Evolutionary conservation across 2,329 filamentous ascomycete species (phyloP).

Genomic region (Aspergillus flavus): DNA sequence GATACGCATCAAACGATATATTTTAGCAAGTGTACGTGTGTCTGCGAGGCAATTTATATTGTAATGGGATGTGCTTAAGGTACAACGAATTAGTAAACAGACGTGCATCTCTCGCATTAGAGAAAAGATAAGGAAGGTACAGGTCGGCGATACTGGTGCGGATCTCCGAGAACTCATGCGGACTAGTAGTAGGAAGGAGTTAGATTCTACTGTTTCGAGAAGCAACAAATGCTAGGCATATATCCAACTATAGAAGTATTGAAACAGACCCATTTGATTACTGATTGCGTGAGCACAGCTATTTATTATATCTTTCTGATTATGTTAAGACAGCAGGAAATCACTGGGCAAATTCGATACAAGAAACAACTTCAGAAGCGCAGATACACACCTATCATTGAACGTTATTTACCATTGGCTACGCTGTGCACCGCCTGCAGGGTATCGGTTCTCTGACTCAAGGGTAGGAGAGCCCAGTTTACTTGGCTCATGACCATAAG

Average conservation of each 20-base stretch:
- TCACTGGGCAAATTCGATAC: neutral
- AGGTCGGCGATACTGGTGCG: neutral
- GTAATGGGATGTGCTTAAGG: neutral
- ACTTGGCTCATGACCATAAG: conserved; percentile 12
- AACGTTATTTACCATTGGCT: conserved; percentile 13
- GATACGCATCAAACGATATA: neutral
- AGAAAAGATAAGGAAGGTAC: neutral
- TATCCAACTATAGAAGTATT: neutral
- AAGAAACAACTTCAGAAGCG: neutral
- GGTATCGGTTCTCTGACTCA: conserved; percentile 12
- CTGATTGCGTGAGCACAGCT: neutral
- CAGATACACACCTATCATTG: neutral
- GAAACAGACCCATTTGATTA: neutral
- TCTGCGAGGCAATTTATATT: neutral
- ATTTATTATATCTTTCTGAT: neutral
- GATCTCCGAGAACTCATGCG: too few relatives aligned
- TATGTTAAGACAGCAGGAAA: neutral
- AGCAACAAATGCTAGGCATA: neutral
- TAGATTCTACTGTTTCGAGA: neutral
- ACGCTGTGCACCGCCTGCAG: conserved; percentile 15
- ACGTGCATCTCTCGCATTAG: neutral
- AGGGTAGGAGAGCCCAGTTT: conserved; percentile 13
- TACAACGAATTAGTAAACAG: neutral
- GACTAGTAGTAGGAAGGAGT: neutral
- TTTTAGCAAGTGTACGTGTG: neutral